Evolutionary conservation across 1,139 yeast species (phyloP).

Genomic region (Suhomyces terraborum): DNA sequence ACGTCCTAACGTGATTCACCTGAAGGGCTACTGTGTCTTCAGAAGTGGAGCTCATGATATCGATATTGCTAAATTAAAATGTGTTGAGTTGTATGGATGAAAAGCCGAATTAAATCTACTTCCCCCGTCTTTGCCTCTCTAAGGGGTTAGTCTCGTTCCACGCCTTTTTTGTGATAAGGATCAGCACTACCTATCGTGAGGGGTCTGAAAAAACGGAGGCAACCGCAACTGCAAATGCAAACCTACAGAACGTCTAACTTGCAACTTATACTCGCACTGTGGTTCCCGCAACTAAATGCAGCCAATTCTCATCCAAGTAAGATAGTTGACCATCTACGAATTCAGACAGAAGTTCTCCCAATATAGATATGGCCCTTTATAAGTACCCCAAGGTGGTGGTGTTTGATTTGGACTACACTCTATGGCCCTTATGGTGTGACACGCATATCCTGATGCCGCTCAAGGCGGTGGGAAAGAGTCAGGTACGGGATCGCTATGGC

Average conservation of each 20-base stretch:
- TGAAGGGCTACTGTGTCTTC: constrained; percentile 8
- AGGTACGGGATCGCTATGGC: constrained; percentile 49
- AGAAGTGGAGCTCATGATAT: constrained; percentile 2
- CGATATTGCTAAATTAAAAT: neutral
- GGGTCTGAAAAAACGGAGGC: constrained; percentile 1
- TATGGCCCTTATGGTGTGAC: constrained; percentile 73
- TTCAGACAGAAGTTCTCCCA: no score
- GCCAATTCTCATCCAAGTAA: no score
- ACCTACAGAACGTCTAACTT: no score
- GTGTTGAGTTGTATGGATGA: neutral
- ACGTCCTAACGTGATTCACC: constrained; percentile 16
- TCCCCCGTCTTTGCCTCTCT: constrained; percentile 17
- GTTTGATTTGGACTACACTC: constrained; percentile 74
- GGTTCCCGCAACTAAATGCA: no score
- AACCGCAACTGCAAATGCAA: neutral
- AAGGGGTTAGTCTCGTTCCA: constrained; percentile 13
- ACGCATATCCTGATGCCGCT: constrained; percentile 67
- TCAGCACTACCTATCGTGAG: constrained; percentile 2
- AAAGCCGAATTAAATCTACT: neutral
- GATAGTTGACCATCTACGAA: no score
- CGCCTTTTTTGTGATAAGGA: constrained; percentile 6
- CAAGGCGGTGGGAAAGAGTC: constrained; percentile 24
- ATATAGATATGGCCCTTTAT: constrained; percentile 1
- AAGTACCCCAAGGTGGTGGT: constrained; percentile 62
- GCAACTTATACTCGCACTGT: no score